Percentiles rank a stretch among this genome's conserved stretches.
Evolutionary conservation across 1,139 yeast species (phyloP).

Genomic region (Candida glucosophila): DNA sequence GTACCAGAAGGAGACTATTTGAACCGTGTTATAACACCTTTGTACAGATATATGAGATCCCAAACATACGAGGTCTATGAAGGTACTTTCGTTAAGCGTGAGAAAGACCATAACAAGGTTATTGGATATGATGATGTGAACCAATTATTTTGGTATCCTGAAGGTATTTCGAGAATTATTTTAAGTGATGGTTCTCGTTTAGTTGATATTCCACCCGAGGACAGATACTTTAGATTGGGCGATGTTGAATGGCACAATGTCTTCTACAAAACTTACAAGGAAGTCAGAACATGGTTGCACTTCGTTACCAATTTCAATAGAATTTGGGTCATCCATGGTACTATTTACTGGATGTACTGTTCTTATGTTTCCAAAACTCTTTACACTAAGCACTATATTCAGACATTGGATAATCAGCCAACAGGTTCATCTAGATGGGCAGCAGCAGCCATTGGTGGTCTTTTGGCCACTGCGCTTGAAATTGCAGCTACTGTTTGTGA

Average conservation of each 20-base stretch:
- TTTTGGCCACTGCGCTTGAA: slow-evolving; percentile 74
- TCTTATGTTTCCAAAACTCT: slow-evolving; percentile 89
- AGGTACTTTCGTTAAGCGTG: slow-evolving; percentile 95
- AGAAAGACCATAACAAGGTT: slow-evolving; percentile 87
- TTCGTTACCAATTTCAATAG: slow-evolving; percentile 92
- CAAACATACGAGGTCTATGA: slow-evolving; percentile 93
- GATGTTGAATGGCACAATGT: slow-evolving; percentile 90
- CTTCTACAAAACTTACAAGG: slow-evolving; percentile 93
- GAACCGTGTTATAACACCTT: slow-evolving; percentile 85
- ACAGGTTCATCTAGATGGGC: slow-evolving; percentile 88
- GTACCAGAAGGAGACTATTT: slow-evolving; percentile 95
- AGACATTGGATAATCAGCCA: slow-evolving; percentile 77
- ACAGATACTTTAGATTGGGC: slow-evolving; percentile 82
- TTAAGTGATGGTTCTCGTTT: slow-evolving; percentile 87
- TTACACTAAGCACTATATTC: slow-evolving; percentile 80
- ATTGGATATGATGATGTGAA: slow-evolving; percentile 98
- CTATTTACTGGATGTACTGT: slow-evolving; percentile 88
- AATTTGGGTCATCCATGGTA: slow-evolving; percentile 91
- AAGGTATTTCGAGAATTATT: slow-evolving; percentile 89
- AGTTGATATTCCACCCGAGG: slow-evolving; percentile 83
- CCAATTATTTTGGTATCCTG: slow-evolving; percentile 99
- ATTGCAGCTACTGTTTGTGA: slow-evolving; percentile 83
- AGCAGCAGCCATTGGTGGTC: slow-evolving; percentile 87
- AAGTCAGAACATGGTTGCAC: slow-evolving; percentile 97
- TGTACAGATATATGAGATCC: slow-evolving; percentile 83